These are phyloP conservation scores for Cladosporium sp. DNA, from an alignment of 2,329 filamentous ascomycete species.

Conservation along the genomic window DNA sequence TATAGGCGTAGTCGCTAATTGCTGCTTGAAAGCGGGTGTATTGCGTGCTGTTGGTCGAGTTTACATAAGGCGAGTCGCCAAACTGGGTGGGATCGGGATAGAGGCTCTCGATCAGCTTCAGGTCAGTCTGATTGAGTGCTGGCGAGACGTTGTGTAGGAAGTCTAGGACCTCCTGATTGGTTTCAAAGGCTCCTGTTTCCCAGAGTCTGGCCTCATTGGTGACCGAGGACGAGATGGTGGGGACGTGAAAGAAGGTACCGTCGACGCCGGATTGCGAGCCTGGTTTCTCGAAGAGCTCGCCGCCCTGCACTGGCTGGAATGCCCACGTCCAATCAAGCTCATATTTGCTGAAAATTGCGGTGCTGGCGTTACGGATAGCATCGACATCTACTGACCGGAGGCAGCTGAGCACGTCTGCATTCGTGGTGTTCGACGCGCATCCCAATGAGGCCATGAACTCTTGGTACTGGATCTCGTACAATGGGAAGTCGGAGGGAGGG, in stretches of 20 bases:
- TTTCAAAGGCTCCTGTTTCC: constrained; percentile 48
- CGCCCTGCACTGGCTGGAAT: constrained; percentile 67
- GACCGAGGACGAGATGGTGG: constrained; percentile 66
- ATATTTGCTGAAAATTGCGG: constrained; percentile 42
- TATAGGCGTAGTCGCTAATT: constrained; percentile 62
- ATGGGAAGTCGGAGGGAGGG: constrained; percentile 33
- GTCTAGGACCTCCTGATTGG: constrained; percentile 49
- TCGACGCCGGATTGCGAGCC: constrained; percentile 23
- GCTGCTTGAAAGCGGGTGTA: constrained; percentile 53
- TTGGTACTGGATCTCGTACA: constrained; percentile 44
- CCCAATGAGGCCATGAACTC: constrained; percentile 37
- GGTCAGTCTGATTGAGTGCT: constrained; percentile 48
- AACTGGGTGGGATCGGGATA: constrained; percentile 58
- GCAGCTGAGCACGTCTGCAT: constrained; percentile 36
- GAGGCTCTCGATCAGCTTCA: constrained; percentile 51
- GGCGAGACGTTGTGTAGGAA: constrained; percentile 64
- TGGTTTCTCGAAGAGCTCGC: constrained; percentile 51
- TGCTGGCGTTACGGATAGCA: constrained; percentile 37
- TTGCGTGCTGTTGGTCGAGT: constrained; percentile 23
- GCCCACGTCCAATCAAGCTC: constrained; percentile 50
- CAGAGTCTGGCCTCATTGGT: constrained; percentile 66
- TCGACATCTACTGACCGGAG: constrained; percentile 38
- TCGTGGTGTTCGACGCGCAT: constrained; percentile 25
- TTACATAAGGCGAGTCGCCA: constrained; percentile 39
- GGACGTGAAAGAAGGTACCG: constrained; percentile 49